Evolutionary conservation across 441 rosid genomes (phyloP), one percentile per base, ranked within the genome.

Genomic region (Adansonia grandidieri): DNA sequence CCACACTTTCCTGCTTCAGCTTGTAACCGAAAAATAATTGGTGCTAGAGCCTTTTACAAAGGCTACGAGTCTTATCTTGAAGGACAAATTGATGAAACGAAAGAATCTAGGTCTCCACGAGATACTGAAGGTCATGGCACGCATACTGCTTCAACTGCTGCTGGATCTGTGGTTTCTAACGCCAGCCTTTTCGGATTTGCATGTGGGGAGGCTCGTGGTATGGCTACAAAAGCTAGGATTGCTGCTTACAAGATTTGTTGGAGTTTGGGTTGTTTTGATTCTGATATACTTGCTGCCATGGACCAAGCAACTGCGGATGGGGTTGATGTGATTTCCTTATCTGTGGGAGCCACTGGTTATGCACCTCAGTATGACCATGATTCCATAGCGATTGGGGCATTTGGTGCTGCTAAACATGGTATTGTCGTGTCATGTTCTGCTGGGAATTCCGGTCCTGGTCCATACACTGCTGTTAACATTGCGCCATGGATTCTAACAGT

Each of bases 401-500:
- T 93, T 9, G 90, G 91, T 47, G 98, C 98, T 0, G 83, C 78
- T 1, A 73, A 78, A 2, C 83, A 89, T 8, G 98, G 95, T 0
- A 79, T 93, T 71, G 80, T 93, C 0, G 98, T 93, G 5, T 93
- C 98, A 1, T 91, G 98, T 83, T 92, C 98, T 15, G 96, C 98
- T 1, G 98, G 98, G 22, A 95, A 95, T 82, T 88, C 93, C 1
- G 98, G 98, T n/a, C 98, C 98, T 5, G 88, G 85, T 17, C 88
- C 91, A 0, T 83, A 62, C 73, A 91, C 98, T 9, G 90, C 93
- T 1, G 90, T 87, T 5, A 95, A 93, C 77, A 85, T 93, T 17
- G 97, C 98, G 28, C 98, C 98, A 40, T 95, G 98, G 98, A 91
- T 92, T 24, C 15, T 93, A 22, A 93, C 98, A 1, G 96, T 95